Evolutionary conservation across 176 grass and related monocot genomes (phyloP).

Genomic region (Pontederia crassipes): DNA sequence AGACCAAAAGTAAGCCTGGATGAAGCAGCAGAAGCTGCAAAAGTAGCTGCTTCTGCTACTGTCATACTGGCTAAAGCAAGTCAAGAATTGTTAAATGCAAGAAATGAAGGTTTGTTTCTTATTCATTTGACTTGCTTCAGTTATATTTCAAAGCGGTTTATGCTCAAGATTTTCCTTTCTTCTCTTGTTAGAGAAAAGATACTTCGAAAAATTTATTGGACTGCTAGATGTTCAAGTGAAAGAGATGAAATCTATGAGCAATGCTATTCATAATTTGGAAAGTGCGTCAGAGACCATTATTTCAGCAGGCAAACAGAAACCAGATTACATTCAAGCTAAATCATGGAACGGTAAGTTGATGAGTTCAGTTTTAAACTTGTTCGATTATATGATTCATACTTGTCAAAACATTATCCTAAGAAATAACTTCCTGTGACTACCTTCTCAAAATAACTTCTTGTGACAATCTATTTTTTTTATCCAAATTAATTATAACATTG

Average conservation of each 20-base stretch:
- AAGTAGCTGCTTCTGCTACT: slow-evolving; percentile 20
- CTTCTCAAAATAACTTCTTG: no score
- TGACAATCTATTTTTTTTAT: no score
- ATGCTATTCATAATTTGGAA: slow-evolving; percentile 9
- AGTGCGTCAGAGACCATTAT: neutral
- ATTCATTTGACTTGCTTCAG: neutral
- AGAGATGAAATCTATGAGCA: slow-evolving; percentile 22
- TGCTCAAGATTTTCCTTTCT: neutral
- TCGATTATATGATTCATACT: neutral
- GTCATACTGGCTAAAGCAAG: slow-evolving; percentile 9
- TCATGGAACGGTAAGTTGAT: slow-evolving; percentile 18
- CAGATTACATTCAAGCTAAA: slow-evolving; percentile 3
- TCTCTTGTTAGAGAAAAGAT: slow-evolving; percentile 18
- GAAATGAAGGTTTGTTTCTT: slow-evolving; percentile 13
- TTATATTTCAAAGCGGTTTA: neutral
- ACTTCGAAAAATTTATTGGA: slow-evolving; percentile 11
- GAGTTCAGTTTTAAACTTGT: neutral
- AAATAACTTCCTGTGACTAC: no score
- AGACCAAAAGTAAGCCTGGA: neutral
- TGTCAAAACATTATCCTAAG: no score
- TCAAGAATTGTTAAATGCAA: slow-evolving; percentile 20
- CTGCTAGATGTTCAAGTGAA: slow-evolving; percentile 12
- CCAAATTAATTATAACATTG: no score
- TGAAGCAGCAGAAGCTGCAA: slow-evolving; percentile 22
- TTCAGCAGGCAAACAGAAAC: neutral